Conservation (phyloP, 352 stramenopile genomes). For the Thraustochytrium sp. region DNA sequence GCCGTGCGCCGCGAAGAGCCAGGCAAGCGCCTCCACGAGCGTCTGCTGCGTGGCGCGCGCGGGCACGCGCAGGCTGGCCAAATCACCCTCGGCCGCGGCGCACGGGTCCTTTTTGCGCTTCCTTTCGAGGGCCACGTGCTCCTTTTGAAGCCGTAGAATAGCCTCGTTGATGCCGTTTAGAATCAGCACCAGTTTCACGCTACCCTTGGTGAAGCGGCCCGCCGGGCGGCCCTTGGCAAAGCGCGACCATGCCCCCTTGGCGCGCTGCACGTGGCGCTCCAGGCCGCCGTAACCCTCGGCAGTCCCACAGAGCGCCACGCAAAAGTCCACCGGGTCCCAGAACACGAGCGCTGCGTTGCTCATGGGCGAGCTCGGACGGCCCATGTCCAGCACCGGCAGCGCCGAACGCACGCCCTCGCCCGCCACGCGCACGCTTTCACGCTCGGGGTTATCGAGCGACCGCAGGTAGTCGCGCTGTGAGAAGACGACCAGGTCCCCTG, state of each 20-base stretch:
- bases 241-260: neutral
- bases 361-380: neutral
- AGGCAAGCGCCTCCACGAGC: neutral
- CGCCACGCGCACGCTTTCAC: neutral
- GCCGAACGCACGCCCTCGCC: neutral
- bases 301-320: neutral
- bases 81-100: neutral
- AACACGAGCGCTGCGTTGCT: constrained; percentile 11
- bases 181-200: neutral
- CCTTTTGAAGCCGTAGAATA: neutral
- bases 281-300: neutral
- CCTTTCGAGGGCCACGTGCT: neutral
- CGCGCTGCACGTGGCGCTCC: neutral
- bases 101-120: neutral
- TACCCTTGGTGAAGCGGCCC: neutral
- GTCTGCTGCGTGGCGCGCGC: neutral
- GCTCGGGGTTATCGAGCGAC: neutral
- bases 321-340: neutral
- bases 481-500: neutral
- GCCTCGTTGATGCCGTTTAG: neutral
- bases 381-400: neutral
- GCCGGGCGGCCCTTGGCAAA: neutral
- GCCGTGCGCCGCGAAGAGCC: neutral
- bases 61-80: neutral
- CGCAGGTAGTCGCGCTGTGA: neutral